Base-by-base conservation (phyloP, 305 asterid genomes). In the Striga hermonthica region DNA sequence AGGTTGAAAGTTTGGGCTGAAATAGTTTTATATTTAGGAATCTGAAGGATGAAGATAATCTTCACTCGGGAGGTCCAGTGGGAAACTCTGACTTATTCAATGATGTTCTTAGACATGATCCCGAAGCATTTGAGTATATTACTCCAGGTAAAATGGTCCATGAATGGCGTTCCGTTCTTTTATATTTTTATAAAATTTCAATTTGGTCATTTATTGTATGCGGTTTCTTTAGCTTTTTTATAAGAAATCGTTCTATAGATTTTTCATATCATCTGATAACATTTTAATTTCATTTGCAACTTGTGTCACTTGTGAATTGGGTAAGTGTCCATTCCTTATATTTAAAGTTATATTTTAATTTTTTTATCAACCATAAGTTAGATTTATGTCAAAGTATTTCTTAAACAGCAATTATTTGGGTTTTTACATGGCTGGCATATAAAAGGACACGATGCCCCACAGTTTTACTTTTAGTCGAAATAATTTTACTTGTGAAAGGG, bases 101-200 rank as follows among this genome's bases (percentile, higher is more conserved):
- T 72, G 95, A 84, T 80, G 90, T 90, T 70, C 75, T 94, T 72
- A 78, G 83, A 69, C 85, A 75, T 50, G 85, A 84, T 72, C 75
- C 95, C 43, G 85, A 82, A 67, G 87, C 95, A 66, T 84, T 84
- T 75, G 87, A 80, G 69, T 76, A 72, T 66, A 71, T 37, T 22
- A 60, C 70, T 75, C 88, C 90, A 83, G 96, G 95, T 88, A 90
- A 83, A 82, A 74, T 78, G 76, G 77, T 76, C 84, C 74, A 57
- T 52, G 60, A 57, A 74, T 66, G 64, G 65, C 54, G 65, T 74
- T 60, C 60, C 43, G 45, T 10, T 62, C 55, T 61, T 39, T 45
- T 53, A 47, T 36, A 61, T 61, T 55, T 72, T 62, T 58, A 68
- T 74, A 67, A 31, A 56, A 50, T 54, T 49, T 12, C 64, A 53